Base-by-base conservation (phyloP, 768 basidiomycete species). In the Lentinula edodes region DNA sequence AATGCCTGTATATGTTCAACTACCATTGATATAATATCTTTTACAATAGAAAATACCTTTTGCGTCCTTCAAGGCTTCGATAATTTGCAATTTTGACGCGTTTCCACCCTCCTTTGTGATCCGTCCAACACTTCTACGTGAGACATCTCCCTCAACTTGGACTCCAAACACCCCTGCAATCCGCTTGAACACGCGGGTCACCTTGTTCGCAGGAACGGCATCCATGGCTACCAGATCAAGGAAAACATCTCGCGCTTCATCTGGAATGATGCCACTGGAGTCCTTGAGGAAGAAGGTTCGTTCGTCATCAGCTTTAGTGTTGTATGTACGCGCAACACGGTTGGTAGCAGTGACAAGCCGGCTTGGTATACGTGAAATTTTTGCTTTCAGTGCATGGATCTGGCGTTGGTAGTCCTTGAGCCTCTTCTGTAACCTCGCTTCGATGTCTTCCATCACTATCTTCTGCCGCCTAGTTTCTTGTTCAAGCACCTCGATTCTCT, bases 81-180 rank as follows among this genome's bases (percentile, higher is more conserved):
- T 16, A 23, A 23, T 1, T 2, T 23, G 23, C 23, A 23, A 23
- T 23, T 23, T 23, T 2, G 23, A 23, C 2, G 55, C 38, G 20
- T 57, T 57, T 42, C 55, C 55, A 28, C 55, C 55, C 20, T 57
- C 55, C 3, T 57, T 57, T 3, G 20, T 18, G 39, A 57, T 57
- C 39, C 55, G 39, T n/a, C 36, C 55, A 7, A 57, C 41, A 15
- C 32, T 39, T 12, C 55, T 23, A 16, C 55, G 28, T 2, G 34
- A 38, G 2, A 57, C 52, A 36, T 53, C 7, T 16, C 52, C 52
- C 36, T 53, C 28, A 2, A 57, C 55, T 18, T 18, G 1, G 2
- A 42, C 10, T 4, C 38, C 55, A 41, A 57, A 57, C n/a, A 41
- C 39, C 1, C n/a, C 38, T 6, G 55, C 55, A 20, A 57, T 57